These are phyloP conservation scores for Heracleum sosnowskyi DNA, from an alignment of 129 eudicot species.

Conservation along the genomic window DNA sequence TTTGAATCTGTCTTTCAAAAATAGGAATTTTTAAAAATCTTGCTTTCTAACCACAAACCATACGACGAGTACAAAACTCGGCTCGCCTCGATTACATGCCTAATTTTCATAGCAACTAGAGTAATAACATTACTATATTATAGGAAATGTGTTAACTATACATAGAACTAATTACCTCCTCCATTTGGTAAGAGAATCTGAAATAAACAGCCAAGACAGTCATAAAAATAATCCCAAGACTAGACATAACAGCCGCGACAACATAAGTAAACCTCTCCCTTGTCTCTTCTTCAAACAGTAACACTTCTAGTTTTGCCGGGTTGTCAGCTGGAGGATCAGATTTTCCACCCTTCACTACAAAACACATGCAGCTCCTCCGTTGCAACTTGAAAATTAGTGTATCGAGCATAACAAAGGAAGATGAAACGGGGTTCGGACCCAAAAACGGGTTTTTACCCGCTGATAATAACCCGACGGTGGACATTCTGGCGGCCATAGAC, in stretches of 20 bases:
- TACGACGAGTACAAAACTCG: not conserved
- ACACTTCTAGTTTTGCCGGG: conserved; percentile 9
- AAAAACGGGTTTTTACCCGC: conserved; percentile 23
- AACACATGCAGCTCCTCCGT: conserved; percentile 18
- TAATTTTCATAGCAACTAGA: not conserved
- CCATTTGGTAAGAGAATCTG: conserved; percentile 90
- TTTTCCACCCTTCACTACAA: conserved; percentile 81
- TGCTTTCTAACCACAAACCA: not conserved
- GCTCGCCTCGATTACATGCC: not conserved
- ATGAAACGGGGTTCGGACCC: conserved; percentile 23
- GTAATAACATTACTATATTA: not conserved
- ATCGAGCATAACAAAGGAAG: not conserved
- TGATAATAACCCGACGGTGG: conserved; percentile 27
- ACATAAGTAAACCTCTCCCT: conserved; percentile 68
- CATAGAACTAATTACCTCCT: conserved; percentile 26
- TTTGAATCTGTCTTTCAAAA: too few species aligned
- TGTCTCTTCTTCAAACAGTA: conserved; percentile 32
- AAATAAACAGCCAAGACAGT: conserved; percentile 87
- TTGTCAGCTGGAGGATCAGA: conserved; percentile 10
- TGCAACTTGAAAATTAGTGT: not conserved
- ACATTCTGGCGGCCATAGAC: conserved; percentile 49
- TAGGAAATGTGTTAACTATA: not conserved
- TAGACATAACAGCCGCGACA: conserved; percentile 90
- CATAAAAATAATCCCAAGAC: conserved; percentile 79
- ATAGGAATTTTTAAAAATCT: not conserved